Evolutionary conservation across 495 filamentous ascomycete species (phyloP), one percentile per base, ranked within the genome.

Genomic region (Pseudevernia furfuracea): DNA sequence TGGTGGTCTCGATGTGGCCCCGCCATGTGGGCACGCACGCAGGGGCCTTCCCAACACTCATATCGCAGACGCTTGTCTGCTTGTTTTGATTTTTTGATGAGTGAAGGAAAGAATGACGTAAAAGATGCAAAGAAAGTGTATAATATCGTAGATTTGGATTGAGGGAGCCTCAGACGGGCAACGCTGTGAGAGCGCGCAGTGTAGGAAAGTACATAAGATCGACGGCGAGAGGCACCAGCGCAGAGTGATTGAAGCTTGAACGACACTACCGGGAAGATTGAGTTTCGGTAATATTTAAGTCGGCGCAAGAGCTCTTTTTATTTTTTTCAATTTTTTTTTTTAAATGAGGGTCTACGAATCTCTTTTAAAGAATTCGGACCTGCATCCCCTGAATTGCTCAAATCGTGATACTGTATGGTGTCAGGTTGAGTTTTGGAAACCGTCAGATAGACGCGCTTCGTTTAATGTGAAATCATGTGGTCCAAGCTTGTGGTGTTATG

Each of bases 1-100:
- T 81, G 1, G 88, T 92, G 48, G 84, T 87, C 28, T 78, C 79
- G 65, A 92, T 81, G 68, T 86, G 85, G n/a, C 87, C 88, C 28
- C 71, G 72, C 72, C 83, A 89, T 32, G 88, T 88, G 61, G 80
- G 80, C 55, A 68, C 60, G 52, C 65, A 71, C 48, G 68, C 58
- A 64, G 68, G 69, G 32, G 69, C 68, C 49, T 66, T 68, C 8
- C 68, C 64, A 32, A 61, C 67, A 63, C 60, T 71, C 66, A 73
- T 73, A 38, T 19, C 62, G 37, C 56, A 41, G 28, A 32, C 21
- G 37, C 21, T 5, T 41, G 23, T 25, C 14, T 19, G 38, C 21
- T 5, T 53, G 11, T 34, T 36, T 36, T 36, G 34, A 36, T 36
- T 36, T 36, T 36, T 36, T n/a, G n/a, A 7, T 7, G 49, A 32